Base-by-base conservation (phyloP, 2,329 filamentous ascomycete genomes). In the Nannizziopsis barbatae region DNA sequence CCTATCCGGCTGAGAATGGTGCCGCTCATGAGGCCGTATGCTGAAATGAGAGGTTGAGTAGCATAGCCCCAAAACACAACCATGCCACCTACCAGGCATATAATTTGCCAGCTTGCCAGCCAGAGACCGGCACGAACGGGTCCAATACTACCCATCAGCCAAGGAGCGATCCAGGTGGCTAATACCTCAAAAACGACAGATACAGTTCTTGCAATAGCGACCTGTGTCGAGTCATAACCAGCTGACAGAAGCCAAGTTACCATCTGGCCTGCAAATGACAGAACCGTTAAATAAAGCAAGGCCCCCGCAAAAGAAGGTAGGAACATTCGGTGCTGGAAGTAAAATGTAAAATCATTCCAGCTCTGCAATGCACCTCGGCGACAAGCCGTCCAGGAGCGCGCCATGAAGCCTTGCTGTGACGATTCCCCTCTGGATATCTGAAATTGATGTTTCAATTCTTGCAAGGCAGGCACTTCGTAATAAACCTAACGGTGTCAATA, bases 21-120 rank as follows among this genome's bases (percentile, higher is more conserved):
- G 0, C 75, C 73, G 0, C 62, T 62, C 1, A 75, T 71, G 1
- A 7, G 10, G 22, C 22, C 22, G 22, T 27, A 27, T 27, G 22
- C 22, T 27, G 22, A 27, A 7, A 27, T 27, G 22, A 53, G 52
- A 8, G 39, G 70, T 4, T 14, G 53, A 11, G 52, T 54, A 7
- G 57, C 55, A 30, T 53, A 55, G 2, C 57, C 58, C 44, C 68
- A 68, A 55, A 76, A 76, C 14, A 69, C 60, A 1, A 59, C 55
- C 2, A 72, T 61, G 0, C 70, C 75, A 0, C 60, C 66, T 1
- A 66, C 67, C 3, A 81, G 65, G 55, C 74, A 79, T 2, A 68
- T 49, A n/a, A 82, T 68, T 58, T 87, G 82, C 76, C 80, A 84
- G 48, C 75, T 80, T 8, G 82, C 59, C 53, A 78, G 79, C 84